A percentile compares a stretch with the other conserved stretches of the same genome.
Conservation (phyloP, 2,329 filamentous ascomycete species). For the Calonectria pseudoturangicola region DNA sequence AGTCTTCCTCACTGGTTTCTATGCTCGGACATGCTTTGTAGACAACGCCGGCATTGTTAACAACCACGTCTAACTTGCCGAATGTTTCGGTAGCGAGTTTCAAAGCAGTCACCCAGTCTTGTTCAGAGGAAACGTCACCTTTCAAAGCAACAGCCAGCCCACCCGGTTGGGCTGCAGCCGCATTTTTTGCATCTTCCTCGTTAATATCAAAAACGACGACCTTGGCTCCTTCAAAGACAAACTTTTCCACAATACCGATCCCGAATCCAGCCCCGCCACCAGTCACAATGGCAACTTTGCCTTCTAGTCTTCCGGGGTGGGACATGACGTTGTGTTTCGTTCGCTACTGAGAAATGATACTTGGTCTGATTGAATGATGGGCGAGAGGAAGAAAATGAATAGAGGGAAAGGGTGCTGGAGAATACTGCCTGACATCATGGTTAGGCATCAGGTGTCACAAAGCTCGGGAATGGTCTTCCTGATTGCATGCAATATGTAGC, state of each 20-base stretch:
- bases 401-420: not conserved
- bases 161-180: not conserved
- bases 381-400: no score
- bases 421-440: not conserved
- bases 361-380: no score
- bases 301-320: slow-evolving; percentile 20
- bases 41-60: slow-evolving; percentile 32
- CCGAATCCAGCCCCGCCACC: slow-evolving; percentile 29
- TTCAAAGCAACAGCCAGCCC: slow-evolving; percentile 6
- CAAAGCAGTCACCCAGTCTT: slow-evolving; percentile 14
- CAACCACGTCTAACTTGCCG: slow-evolving; percentile 25
- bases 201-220: slow-evolving; percentile 24
- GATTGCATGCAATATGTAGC: not conserved
- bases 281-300: slow-evolving; percentile 29
- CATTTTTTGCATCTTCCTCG: slow-evolving; percentile 5
- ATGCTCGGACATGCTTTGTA: slow-evolving; percentile 28
- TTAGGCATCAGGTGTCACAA: not conserved
- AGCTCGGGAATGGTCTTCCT: slow-evolving; percentile 6
- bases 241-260: slow-evolving; percentile 26
- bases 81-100: slow-evolving; percentile 7
- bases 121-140: slow-evolving; percentile 18
- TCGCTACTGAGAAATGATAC: no score
- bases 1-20: slow-evolving; percentile 29
- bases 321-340: not conserved
- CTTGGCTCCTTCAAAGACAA: slow-evolving; percentile 24